phyloP scores from a whole-genome alignment of 805 yeast genomes.

The Yamadazyma nakazawae region DNA sequence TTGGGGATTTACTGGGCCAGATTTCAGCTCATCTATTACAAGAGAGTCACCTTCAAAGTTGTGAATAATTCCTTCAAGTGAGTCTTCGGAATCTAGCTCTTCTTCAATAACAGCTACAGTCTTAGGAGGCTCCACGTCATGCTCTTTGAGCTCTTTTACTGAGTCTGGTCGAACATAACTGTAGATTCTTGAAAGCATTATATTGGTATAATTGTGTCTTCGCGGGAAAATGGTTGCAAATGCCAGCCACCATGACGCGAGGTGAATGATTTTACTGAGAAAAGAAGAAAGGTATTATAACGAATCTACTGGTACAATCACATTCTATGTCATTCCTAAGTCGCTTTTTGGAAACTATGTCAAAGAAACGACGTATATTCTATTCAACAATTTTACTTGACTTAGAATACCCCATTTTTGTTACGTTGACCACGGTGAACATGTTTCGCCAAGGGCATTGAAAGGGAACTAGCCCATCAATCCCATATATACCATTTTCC shows the following conservation, averaged over 20 bases:
- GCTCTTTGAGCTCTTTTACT: background rate
- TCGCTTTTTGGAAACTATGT: no score
- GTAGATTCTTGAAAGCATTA: background rate
- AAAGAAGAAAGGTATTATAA: no score
- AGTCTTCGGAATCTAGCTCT: background rate
- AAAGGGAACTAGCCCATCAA: no score
- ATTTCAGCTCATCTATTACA: conserved; percentile 9
- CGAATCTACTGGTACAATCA: no score
- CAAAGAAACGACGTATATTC: no score
- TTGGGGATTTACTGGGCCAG: conserved; percentile 5
- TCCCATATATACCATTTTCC: no score
- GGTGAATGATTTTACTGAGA: no score
- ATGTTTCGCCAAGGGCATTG: no score
- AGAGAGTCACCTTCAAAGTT: conserved; percentile 11
- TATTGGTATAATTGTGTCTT: background rate
- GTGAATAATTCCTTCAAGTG: background rate
- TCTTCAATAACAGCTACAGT: background rate
- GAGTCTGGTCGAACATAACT: background rate
- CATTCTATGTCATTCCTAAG: no score
- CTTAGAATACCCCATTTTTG: no score
- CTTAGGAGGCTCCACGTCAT: background rate
- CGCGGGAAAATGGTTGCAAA: background rate
- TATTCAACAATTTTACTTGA: no score
- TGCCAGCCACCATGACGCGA: background rate
- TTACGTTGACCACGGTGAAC: no score